These are phyloP conservation scores for Citrullus colocynthis DNA, from an alignment of 306 rosid species.

Conservation along the genomic window DNA sequence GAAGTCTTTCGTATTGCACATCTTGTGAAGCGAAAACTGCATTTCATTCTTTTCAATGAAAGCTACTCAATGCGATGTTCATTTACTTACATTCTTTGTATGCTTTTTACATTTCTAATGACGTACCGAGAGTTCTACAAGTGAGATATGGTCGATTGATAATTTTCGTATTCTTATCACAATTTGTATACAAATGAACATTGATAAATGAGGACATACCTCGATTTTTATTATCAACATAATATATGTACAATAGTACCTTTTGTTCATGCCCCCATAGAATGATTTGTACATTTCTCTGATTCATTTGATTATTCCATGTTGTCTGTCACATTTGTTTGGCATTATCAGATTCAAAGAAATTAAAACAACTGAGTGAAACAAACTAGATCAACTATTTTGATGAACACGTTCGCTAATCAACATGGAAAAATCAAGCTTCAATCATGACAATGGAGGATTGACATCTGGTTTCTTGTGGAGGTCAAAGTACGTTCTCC, in stretches of 20 bases:
- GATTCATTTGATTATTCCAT: background rate
- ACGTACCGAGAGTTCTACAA: background rate
- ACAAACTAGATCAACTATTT: background rate
- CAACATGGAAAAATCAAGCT: background rate
- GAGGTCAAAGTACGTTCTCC: too few species aligned
- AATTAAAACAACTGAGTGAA: background rate
- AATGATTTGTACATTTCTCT: background rate
- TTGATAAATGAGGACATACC: conserved; percentile 1
- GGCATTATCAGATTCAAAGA: background rate
- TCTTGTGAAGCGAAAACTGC: background rate
- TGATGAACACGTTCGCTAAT: background rate
- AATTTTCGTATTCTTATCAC: background rate
- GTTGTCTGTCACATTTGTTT: background rate
- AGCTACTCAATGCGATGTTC: background rate
- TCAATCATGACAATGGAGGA: background rate
- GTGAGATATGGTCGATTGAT: background rate
- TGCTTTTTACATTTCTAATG: background rate
- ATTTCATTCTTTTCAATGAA: background rate
- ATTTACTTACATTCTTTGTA: background rate
- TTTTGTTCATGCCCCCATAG: background rate
- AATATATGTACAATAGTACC: background rate
- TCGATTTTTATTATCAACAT: conserved; percentile 1
- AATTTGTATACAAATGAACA: conserved; percentile 3
- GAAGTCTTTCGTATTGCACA: background rate
- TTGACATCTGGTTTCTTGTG: background rate